Conservation (phyloP, 2,329 filamentous ascomycete genomes). For the Botrytis tulipae region DNA sequence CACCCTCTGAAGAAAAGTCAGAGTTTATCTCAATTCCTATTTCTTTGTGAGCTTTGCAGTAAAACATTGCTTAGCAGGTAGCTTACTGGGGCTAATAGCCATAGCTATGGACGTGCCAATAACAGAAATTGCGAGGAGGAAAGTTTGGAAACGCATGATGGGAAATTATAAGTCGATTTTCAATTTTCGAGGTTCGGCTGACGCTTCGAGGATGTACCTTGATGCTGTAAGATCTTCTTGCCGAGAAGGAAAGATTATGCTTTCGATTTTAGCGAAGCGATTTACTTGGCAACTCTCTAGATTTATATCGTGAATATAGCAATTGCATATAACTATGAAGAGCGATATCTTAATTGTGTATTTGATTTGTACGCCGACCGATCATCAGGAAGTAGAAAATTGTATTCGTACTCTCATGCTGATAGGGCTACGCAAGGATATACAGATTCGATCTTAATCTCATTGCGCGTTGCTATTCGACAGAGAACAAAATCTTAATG, state of each 20-base stretch:
- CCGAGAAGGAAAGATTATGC: background rate
- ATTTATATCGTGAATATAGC: background rate
- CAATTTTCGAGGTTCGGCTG: background rate
- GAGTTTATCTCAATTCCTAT: background rate
- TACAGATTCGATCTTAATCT: background rate
- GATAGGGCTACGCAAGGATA: background rate
- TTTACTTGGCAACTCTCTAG: background rate
- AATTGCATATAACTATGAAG: background rate
- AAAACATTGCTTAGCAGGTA: background rate
- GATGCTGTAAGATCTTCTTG: background rate
- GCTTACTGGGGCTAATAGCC: background rate
- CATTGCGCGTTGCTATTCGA: background rate
- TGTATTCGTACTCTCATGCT: background rate
- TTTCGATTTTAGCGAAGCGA: background rate
- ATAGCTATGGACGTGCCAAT: background rate
- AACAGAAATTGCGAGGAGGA: conserved; percentile 2
- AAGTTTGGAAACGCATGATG: background rate
- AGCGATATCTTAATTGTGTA: background rate
- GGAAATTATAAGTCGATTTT: background rate
- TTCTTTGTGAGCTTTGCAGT: background rate
- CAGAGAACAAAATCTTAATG: background rate
- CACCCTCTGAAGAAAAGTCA: background rate
- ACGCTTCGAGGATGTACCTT: background rate
- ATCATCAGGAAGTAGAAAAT: background rate
- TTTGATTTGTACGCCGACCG: background rate